Evolutionary conservation across 2,329 filamentous ascomycete species (phyloP), one percentile per base, ranked within the genome.

Genomic region (Penicillium sp.): DNA sequence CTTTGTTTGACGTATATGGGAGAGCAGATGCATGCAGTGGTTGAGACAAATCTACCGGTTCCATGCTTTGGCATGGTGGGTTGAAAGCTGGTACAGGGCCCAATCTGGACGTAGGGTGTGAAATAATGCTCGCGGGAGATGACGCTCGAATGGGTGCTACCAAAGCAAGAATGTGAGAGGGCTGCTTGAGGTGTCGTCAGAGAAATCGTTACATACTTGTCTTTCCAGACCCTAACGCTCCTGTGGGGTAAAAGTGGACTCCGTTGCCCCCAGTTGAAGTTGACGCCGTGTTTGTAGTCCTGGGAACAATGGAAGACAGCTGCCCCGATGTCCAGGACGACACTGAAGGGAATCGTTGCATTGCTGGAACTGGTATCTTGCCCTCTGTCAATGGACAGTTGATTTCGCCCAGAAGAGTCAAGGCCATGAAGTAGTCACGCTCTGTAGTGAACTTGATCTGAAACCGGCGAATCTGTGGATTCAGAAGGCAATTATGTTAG

Each of bases 371-470:
- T 29, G 68, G 62, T 40, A 65, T 61, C 19, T 65, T 71, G 15
- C 75, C 71, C 53, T 78, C 76, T 10, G 72, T 74, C 36, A 78
- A 71, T n/a, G 75, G 76, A 57, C 78, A 79, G 36, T 75, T 72
- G 39, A 74, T 72, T 41, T 73, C 69, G 29, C 71, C 71, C 2
- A 80, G 64, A n/a, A 78, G 70, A 6, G 74, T 68, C 41, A 79
- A 63, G 2, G 73, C 73, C 21, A 71, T 70, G 48, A 74, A 75
- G 58, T 74, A 80, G 54, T 80, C 76, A 23, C 66, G 64, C 40
- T 75, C 70, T 1, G 66, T 70, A 2, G 65, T 63, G 51, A 79
- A 78, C 53, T 77, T 78, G 57, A 79, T 68, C 54, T 80, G 78
- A 21, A 80, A 78, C 8, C 78, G 74, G 29, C 75, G 74, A 19